Conservation (phyloP, 2,329 filamentous ascomycete species). For the Lizonia empirigonia region DNA sequence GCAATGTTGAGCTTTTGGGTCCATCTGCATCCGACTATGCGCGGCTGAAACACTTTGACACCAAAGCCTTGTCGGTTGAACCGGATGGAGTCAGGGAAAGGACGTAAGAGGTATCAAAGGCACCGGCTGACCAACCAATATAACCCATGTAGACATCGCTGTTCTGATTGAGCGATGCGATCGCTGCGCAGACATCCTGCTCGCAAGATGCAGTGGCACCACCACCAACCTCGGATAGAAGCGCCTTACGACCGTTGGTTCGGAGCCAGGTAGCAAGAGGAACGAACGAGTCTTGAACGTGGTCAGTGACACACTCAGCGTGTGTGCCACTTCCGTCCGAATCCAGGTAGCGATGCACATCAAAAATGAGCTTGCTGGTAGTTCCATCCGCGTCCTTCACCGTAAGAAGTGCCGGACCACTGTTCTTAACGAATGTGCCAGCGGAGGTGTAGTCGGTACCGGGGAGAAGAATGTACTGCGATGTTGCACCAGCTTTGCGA, state of each 20-base stretch:
- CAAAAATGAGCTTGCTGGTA: constrained; percentile 59
- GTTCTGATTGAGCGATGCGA: constrained; percentile 17
- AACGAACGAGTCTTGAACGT: constrained; percentile 43
- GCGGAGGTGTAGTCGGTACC: constrained; percentile 62
- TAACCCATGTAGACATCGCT: constrained; percentile 43
- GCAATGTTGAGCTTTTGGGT: no score
- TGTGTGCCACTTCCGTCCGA: constrained; percentile 48
- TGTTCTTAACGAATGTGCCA: constrained; percentile 33
- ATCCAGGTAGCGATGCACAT: constrained; percentile 53
- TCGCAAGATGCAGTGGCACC: constrained; percentile 46
- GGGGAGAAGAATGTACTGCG: constrained; percentile 68
- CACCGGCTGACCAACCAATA: constrained; percentile 38
- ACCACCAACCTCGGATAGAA: constrained; percentile 52
- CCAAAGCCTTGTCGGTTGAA: not conserved
- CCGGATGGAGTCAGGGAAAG: constrained; percentile 32
- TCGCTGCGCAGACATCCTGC: constrained; percentile 39
- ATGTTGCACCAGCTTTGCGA: constrained; percentile 65
- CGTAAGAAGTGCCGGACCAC: constrained; percentile 54
- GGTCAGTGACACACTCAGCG: constrained; percentile 31
- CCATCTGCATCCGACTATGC: not conserved
- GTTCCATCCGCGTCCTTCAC: constrained; percentile 65
- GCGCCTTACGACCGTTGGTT: constrained; percentile 46
- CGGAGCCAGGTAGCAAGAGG: constrained; percentile 47
- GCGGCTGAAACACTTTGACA: constrained; percentile 12
- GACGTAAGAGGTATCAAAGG: constrained; percentile 33